Evolutionary conservation across 73 alveolate genomes (phyloP).

Genomic region (Blepharisma japonicum): DNA sequence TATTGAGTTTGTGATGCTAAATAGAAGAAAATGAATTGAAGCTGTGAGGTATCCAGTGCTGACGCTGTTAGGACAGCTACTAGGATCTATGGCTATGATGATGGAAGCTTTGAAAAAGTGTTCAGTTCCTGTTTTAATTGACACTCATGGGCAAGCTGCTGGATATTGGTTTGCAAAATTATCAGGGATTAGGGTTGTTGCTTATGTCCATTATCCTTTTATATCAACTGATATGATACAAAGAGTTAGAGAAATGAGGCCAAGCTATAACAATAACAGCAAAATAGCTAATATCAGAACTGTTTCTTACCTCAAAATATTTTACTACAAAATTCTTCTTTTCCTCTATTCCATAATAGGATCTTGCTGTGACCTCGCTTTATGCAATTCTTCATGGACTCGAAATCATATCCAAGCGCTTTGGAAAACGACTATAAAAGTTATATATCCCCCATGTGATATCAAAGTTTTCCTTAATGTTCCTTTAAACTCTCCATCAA

Average conservation of each 20-base stretch:
- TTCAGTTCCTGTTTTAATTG: background rate
- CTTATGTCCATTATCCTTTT: constrained; percentile 97
- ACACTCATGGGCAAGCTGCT: constrained; percentile 32
- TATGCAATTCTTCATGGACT: constrained; percentile 53
- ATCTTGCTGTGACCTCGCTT: constrained; percentile 32
- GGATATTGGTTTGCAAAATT: background rate
- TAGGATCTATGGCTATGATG: constrained; percentile 52
- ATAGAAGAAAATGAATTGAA: constrained; percentile 42
- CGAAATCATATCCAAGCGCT: constrained; percentile 36
- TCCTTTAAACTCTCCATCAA: constrained; percentile 44
- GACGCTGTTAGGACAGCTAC: constrained; percentile 81
- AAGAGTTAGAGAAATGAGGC: constrained; percentile 40
- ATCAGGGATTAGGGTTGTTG: constrained; percentile 43
- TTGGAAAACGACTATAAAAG: constrained; percentile 49
- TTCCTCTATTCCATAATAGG: constrained; percentile 30
- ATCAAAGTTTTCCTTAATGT: constrained; percentile 53
- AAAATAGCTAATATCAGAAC: constrained; percentile 35
- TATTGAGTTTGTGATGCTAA: constrained; percentile 48
- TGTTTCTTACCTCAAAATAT: constrained; percentile 33
- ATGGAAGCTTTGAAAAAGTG: constrained; percentile 31
- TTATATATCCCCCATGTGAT: constrained; percentile 93
- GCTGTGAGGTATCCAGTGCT: constrained; percentile 52
- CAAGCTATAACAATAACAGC: constrained; percentile 64
- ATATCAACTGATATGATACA: constrained; percentile 81
- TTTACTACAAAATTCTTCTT: constrained; percentile 37